Evolutionary conservation across 2,329 filamentous ascomycete species (phyloP).

Genomic region (Penicillium sp.): DNA sequence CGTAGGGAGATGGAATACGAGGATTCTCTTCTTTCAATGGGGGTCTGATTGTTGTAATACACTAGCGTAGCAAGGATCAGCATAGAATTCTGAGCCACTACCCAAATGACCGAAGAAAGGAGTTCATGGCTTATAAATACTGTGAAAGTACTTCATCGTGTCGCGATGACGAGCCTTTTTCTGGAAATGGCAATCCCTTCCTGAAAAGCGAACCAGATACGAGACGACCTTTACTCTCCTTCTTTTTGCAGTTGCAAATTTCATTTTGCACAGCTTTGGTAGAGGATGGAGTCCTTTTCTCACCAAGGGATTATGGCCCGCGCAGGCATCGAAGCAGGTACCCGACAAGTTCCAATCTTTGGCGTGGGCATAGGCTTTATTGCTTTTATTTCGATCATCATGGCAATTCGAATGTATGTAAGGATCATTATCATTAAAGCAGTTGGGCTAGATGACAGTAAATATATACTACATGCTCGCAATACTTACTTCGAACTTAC

Average conservation of each 20-base stretch:
- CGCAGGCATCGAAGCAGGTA: conserved; percentile 4
- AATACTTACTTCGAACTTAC: neutral
- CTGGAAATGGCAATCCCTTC: too few species aligned
- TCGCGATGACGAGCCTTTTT: too few species aligned
- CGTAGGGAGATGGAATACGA: conserved; percentile 48
- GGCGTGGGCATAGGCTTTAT: neutral
- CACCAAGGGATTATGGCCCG: conserved; percentile 1
- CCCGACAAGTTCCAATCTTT: neutral
- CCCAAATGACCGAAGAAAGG: too few species aligned
- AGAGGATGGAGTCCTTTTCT: conserved; percentile 5
- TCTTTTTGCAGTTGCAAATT: neutral
- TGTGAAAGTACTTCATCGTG: too few species aligned
- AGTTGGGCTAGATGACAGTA: neutral
- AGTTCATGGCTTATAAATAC: too few species aligned
- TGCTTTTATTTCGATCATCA: neutral
- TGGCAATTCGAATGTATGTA: neutral
- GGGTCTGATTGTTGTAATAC: conserved; percentile 6
- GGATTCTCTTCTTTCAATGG: conserved; percentile 46
- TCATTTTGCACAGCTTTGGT: neutral
- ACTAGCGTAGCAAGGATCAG: too few species aligned
- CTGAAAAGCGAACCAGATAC: too few species aligned
- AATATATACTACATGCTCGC: neutral
- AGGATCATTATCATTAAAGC: neutral
- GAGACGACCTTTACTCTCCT: too few species aligned
- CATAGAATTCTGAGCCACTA: too few species aligned